Conservation (phyloP, 139 green algal genomes). For the Ettlia oleoabundans region DNA sequence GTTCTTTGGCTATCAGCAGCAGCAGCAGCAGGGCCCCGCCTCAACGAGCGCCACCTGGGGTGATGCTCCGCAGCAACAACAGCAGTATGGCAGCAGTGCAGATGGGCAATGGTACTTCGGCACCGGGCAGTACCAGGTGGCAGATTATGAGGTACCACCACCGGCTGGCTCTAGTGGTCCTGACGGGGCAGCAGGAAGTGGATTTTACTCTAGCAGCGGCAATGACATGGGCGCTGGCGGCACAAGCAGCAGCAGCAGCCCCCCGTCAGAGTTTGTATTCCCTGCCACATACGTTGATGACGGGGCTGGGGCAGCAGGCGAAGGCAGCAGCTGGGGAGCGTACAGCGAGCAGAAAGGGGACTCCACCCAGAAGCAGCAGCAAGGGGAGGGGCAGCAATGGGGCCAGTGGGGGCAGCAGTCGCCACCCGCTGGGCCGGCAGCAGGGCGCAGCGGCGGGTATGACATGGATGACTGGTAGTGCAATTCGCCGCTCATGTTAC, state of each 20-base stretch:
- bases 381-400: not conserved
- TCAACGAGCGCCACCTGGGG: no score
- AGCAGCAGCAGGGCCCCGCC: no score
- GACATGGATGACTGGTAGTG: slow-evolving; percentile 20
- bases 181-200: no score
- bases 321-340: not conserved
- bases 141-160: not conserved
- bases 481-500: not conserved
- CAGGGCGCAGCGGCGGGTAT: slow-evolving; percentile 1
- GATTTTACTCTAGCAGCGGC: no score
- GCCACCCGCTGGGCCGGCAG: not conserved
- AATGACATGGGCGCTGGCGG: not conserved
- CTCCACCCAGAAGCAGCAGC: not conserved
- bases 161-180: not conserved
- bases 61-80: slow-evolving; percentile 18
- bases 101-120: slow-evolving; percentile 4
- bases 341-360: not conserved
- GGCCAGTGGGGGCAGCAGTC: not conserved
- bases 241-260: not conserved
- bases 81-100: not conserved
- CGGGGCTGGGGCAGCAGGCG: not conserved
- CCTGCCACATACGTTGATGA: slow-evolving; percentile 1
- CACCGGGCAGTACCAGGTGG: not conserved
- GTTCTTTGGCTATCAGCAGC: not conserved
- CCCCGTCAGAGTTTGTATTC: slow-evolving; percentile 9